Evolutionary conservation across 148 eudicot species (phyloP), one percentile per base, ranked within the genome.

Genomic region (Dianthus caryophyllus): DNA sequence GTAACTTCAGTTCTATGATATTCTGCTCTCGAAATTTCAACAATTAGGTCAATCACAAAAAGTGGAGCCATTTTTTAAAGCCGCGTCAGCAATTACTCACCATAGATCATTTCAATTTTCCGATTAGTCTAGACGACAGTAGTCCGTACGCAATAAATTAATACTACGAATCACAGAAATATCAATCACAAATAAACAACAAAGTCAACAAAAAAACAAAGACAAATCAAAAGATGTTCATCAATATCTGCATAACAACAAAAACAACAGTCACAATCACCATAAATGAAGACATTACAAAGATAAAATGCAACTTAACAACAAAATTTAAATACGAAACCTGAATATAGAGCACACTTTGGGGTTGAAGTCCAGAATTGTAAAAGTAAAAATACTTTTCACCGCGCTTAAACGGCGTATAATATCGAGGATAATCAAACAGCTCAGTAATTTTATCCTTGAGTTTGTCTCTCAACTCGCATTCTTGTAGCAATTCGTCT

Each of bases 331-430:
- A 3, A 41, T 2, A 30, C 68, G 36, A 60, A 70, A 93, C 98
- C 98, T 90, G 97, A 70, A 90, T 79, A 62, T 88, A 94, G 46
- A 94, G 90, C 54, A 88, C 90, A 27, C 64, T 73, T 48, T 94
- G 99, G 6, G 99, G 82, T 72, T 87, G 93, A 69, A 94, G 89
- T 46, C 99, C 97, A 30, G 99, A 73, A 68, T 94, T 94, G 61
- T 90, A 90, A 64, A 84, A 90, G 82, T 88, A 90, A 61, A 94
- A 94, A 65, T 82, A 94, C 79, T 90, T 94, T 20, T 88, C 77
- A 47, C 84, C 85, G 11, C 77, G 84, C 78, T 84, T 83, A 62
- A 84, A 88, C 2, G 99, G 99, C 44, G 88, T 75, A 64, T 61
- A 36, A 77, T 84, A 94, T 1, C 85, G 84, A 65, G 91, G 97